Evolutionary conservation across 2,329 filamentous ascomycete genomes (phyloP).

Genomic region (Aureobasidium vineae): DNA sequence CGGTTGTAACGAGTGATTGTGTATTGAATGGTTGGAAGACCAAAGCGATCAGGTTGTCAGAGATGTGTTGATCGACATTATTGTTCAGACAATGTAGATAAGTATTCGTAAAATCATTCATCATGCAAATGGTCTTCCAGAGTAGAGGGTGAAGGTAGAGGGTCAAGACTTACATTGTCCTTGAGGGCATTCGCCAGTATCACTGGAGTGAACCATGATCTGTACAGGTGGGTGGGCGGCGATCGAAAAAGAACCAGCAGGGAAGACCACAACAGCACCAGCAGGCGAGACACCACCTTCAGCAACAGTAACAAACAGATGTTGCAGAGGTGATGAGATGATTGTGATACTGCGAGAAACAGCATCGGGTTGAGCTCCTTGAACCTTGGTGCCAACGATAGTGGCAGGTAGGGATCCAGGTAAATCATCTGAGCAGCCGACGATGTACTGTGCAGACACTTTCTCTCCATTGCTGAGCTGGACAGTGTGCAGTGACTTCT

Average conservation of each 20-base stretch:
- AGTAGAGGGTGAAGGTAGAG: conserved; percentile 28
- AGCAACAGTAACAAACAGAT: conserved; percentile 66
- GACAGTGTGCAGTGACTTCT: conserved; percentile 18
- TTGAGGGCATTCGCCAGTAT: conserved; percentile 84
- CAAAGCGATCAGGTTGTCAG: conserved; percentile 78
- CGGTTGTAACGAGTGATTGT: conserved; percentile 31
- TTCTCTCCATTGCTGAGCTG: conserved; percentile 36
- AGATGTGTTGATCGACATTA: conserved; percentile 70
- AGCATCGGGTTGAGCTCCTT: conserved; percentile 1
- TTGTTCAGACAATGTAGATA: conserved; percentile 99
- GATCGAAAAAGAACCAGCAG: conserved; percentile 51
- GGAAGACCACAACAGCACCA: conserved; percentile 67
- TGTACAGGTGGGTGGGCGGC: conserved; percentile 52
- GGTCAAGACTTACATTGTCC: conserved; percentile 76
- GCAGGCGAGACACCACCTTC: conserved; percentile 76
- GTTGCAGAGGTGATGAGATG: conserved; percentile 62
- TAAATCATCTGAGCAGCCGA: conserved; percentile 34
- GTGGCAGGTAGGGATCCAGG: conserved; percentile 23
- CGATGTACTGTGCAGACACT: conserved; percentile 36
- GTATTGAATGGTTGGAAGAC: conserved; percentile 29
- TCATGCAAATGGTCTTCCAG: conserved; percentile 59
- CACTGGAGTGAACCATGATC: conserved; percentile 74
- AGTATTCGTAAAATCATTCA: conserved; percentile 84
- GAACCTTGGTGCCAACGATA: neutral
- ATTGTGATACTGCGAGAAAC: conserved; percentile 56